A percentile compares a stretch with the other conserved stretches of the same genome.
Conservation (phyloP, 768 basidiomycete species). For the Amanita jacksonii region DNA sequence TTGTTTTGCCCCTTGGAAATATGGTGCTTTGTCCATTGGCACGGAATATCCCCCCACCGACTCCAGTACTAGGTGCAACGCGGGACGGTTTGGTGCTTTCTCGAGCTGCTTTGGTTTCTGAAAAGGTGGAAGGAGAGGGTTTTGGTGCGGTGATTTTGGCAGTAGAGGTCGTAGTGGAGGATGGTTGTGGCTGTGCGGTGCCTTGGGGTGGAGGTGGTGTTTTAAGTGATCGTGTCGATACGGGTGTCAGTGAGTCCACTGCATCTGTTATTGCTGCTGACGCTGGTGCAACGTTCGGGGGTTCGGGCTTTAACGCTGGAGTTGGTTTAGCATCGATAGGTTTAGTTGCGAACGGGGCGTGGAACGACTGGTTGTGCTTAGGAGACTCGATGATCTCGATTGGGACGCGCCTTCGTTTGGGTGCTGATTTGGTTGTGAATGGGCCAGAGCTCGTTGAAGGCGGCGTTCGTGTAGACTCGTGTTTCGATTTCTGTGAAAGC, state of each 20-base stretch:
- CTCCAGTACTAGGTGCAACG: conserved; percentile 13
- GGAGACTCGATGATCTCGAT: conserved; percentile 46
- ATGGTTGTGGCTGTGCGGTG: conserved; percentile 9
- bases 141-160: conserved; percentile 5
- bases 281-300: not conserved
- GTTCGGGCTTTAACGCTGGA: not conserved
- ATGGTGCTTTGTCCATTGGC: conserved; percentile 51
- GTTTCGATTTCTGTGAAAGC: conserved; percentile 19
- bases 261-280: not conserved
- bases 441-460: conserved; percentile 8
- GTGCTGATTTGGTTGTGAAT: conserved; percentile 7
- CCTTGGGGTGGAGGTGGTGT: conserved; percentile 1
- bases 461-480: conserved; percentile 13
- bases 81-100: conserved; percentile 31
- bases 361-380: not conserved
- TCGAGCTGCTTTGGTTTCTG: conserved; percentile 49
- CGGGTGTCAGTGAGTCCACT: conserved; percentile 13
- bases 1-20: conserved; percentile 26
- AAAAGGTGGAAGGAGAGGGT: conserved; percentile 32
- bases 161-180: conserved; percentile 3
- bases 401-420: conserved; percentile 51
- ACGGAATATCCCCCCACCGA: conserved; percentile 69
- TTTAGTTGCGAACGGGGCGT: not conserved
- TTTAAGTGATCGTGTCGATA: conserved; percentile 20
- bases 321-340: not conserved